Evolutionary conservation across 1,284 basidiomycete species (phyloP), one percentile per base, ranked within the genome.

Genomic region (Boletus smithii): DNA sequence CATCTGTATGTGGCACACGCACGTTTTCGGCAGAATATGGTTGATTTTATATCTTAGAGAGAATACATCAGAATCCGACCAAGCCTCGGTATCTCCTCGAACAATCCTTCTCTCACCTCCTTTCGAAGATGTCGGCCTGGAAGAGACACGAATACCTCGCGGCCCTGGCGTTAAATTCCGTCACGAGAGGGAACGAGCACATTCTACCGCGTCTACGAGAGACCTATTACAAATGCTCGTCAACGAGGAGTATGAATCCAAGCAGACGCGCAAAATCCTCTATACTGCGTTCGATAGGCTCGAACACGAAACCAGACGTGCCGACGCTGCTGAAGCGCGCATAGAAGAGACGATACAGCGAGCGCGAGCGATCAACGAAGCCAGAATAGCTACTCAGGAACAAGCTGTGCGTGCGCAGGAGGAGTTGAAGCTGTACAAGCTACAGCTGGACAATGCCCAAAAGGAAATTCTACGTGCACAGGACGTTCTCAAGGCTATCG

Each of bases 391-490:
- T 8, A 77, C 80, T 0, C 74, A 83, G 58, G 72, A 76, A 42
- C 76, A 81, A 5, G 73, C 79, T 0, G 51, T 66, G 11, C 74
- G 73, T 26, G 69, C 75, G 3, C 71, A 69, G 26, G 77, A 83
- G 46, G 79, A 84, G 44, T 60, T 85, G 13, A 68, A 73, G 42
- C 42, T 85, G 44, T 84, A 83, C 63, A 79, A 83, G 54, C 57
- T 81, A 4, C 81, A 86, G 63, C 70, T 84, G 26, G 76, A 80
- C 23, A 75, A 75, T 55, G 83, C 84, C 4, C 80, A 81, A 55
- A 66, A 69, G 48, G 83, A 87, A 60, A 78, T 87, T 34, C 52
- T 63, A 18, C 72, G 74, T 38, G 74, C 75, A 23, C 71, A 75
- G 54, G 69, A 71, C 4, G 64, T 73, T 1, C 56, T 80, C 31